Evolutionary conservation across 306 rosid genomes (phyloP).

Genomic region (Prunus mira): DNA sequence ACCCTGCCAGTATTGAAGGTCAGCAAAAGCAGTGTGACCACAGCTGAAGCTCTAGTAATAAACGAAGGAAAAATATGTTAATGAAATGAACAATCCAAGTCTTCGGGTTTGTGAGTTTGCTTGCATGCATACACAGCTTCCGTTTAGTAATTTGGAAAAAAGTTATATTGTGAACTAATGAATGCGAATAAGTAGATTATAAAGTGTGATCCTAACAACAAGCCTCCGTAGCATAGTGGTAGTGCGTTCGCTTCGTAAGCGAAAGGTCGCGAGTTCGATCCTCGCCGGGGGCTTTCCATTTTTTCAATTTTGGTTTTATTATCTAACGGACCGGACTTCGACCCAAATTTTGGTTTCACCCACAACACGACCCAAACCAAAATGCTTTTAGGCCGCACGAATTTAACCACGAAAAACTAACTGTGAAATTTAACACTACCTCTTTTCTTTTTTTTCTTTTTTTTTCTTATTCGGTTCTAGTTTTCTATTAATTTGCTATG

Average conservation of each 20-base stretch:
- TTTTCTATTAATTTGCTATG: background rate
- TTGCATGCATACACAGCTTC: too few relatives aligned
- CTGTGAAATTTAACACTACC: too few relatives aligned
- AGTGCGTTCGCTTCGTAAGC: constrained; percentile 99
- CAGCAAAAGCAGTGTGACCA: too few relatives aligned
- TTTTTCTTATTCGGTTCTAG: too few relatives aligned
- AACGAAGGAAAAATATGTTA: too few relatives aligned
- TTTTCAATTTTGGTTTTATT: background rate
- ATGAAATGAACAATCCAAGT: background rate
- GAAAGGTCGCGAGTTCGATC: constrained; percentile 99
- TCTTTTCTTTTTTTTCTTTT: too few relatives aligned
- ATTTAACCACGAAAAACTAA: background rate
- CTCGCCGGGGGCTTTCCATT: constrained; percentile 75
- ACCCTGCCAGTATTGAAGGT: too few relatives aligned
- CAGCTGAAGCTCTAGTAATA: too few relatives aligned
- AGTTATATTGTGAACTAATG: too few relatives aligned
- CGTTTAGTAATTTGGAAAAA: too few relatives aligned
- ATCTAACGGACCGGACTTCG: background rate
- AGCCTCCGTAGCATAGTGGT: constrained; percentile 99
- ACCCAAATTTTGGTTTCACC: background rate
- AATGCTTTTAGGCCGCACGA: background rate
- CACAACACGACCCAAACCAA: background rate
- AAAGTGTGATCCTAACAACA: background rate
- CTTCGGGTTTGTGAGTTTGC: too few relatives aligned
- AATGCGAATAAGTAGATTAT: rapidly evolving